Percentiles rank a stretch among this genome's conserved stretches.
Evolutionary conservation across 2,329 filamentous ascomycete species (phyloP).

Genomic region (Epichloe uncinata): DNA sequence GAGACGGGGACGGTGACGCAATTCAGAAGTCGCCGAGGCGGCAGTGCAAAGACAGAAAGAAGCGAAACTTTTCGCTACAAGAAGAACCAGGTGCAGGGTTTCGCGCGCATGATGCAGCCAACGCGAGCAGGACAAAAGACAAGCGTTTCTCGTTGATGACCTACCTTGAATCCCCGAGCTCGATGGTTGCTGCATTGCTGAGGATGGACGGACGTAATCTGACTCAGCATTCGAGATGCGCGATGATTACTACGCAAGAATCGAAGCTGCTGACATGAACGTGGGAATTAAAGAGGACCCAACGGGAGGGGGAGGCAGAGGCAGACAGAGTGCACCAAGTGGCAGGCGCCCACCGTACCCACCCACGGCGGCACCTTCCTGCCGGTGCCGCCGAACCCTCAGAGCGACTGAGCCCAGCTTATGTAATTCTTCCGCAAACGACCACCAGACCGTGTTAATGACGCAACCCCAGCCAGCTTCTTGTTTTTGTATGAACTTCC

Average conservation of each 20-base stretch:
- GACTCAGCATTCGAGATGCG: constrained; percentile 13
- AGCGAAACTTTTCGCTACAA: background rate
- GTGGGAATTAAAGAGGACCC: constrained; percentile 9
- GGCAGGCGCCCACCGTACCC: too few species aligned
- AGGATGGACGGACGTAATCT: constrained; percentile 7
- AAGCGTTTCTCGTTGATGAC: constrained; percentile 4
- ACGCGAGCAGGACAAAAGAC: constrained; percentile 2
- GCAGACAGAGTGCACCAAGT: too few species aligned
- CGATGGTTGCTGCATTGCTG: constrained; percentile 11
- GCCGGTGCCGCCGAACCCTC: too few species aligned
- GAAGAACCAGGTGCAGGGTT: background rate
- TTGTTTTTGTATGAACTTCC: too few species aligned
- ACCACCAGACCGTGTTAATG: background rate
- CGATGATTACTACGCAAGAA: constrained; percentile 12
- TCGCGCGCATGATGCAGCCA: background rate
- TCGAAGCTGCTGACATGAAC: constrained; percentile 12
- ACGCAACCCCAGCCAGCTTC: background rate
- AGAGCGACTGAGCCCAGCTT: background rate
- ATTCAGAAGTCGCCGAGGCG: background rate
- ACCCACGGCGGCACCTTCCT: too few species aligned
- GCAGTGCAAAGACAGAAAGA: background rate
- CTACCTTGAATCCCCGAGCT: constrained; percentile 11
- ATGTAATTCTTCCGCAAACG: constrained; percentile 1
- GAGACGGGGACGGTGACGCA: background rate
- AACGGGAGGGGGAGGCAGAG: background rate